Evolutionary conservation across 2,329 filamentous ascomycete species (phyloP), one percentile per base, ranked within the genome.

Genomic region (Fusarium tupiense): DNA sequence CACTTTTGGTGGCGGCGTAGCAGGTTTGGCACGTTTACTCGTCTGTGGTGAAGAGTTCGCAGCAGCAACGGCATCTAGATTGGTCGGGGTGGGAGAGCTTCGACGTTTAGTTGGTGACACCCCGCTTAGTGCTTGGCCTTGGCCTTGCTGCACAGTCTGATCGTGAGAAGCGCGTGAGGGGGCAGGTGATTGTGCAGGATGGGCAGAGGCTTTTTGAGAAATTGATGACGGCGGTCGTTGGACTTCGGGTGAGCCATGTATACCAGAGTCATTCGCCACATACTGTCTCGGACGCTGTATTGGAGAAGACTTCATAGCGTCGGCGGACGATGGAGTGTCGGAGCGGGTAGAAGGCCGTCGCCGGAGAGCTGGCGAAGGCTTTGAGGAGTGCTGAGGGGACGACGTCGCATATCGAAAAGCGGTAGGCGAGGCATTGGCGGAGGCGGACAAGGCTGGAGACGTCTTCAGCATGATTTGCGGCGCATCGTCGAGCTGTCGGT

Each of bases 381-480:
- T 80, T 54, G 76, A 73, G 33, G 74, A 75, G 54, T 69, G 67
- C 53, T 78, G 78, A 67, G 78, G 73, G 54, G 79, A 79, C 58
- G 73, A 65, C 54, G 77, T 80, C 69, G 79, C 78, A 78, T 81
- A 80, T 75, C 76, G 83, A 81, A 82, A 87, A 82, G 77, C 84
- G 77, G 83, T 82, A 71, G 88, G 87, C 58, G 88, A 89, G 79
- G 86, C 84, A 85, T 85, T 88, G 83, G 86, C 83, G 76, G 87
- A 84, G 79, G 82, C 82, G 80, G 86, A 80, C 78, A 86, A 83
- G 75, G 86, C 83, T 70, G 88, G 87, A 78, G 88, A 89, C 80
- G 87, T 88, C 82, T 87, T 88, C 86, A 90, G 86, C 88, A 90
- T 90, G 85, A 82, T 88, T 84, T 82, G 82, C 82, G 82, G 81